Evolutionary conservation across 768 basidiomycete genomes (phyloP).

Genomic region (Strobilomyces dryophilus): DNA sequence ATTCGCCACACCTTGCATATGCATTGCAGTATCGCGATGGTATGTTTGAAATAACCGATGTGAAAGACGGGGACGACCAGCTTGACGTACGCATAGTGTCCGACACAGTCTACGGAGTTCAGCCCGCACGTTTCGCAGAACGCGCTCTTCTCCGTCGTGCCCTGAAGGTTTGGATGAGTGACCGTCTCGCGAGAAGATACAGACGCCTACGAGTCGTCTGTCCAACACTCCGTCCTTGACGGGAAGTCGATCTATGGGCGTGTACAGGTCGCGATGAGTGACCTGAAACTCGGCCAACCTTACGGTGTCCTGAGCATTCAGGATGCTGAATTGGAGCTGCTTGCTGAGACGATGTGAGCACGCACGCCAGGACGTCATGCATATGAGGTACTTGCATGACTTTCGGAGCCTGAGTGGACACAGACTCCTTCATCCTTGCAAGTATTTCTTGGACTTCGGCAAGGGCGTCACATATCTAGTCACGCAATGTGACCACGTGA

Average conservation of each 20-base stretch:
- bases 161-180: conserved; percentile 44
- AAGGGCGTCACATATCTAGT: neutral
- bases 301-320: conserved; percentile 94
- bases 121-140: conserved; percentile 96
- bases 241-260: conserved; percentile 74
- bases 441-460: too few species aligned
- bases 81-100: conserved; percentile 99
- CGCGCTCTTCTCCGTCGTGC: conserved; percentile 88
- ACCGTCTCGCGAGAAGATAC: neutral
- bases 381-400: conserved; percentile 55
- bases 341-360: conserved; percentile 52
- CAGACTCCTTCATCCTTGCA: conserved; percentile 65
- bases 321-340: conserved; percentile 91
- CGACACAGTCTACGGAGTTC: conserved; percentile 90
- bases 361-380: neutral
- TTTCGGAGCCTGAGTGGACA: conserved; percentile 76
- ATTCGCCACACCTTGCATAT: conserved; percentile 79
- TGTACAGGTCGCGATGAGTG: conserved; percentile 89
- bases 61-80: conserved; percentile 96
- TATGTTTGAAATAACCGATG: conserved; percentile 97
- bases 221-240: conserved; percentile 93
- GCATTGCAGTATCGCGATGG: conserved; percentile 87
- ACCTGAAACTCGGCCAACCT: conserved; percentile 96
- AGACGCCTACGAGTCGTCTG: conserved; percentile 68
- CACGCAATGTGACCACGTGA: conserved; percentile 18